Evolutionary conservation across 805 yeast genomes (phyloP).

Genomic region (Saccharomycopsis fodiens): DNA sequence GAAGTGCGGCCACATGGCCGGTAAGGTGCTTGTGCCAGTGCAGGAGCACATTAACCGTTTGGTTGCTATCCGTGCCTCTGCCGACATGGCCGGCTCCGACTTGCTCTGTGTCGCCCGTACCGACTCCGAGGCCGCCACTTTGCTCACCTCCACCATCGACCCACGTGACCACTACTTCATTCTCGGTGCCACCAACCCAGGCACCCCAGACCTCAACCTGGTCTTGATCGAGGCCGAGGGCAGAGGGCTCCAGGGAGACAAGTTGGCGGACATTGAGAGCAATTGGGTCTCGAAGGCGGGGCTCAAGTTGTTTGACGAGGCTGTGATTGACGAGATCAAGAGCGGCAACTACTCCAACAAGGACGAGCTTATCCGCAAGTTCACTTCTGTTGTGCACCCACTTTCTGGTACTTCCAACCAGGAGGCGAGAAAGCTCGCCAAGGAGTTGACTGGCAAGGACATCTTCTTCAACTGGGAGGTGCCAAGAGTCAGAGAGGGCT

Average conservation of each 20-base stretch:
- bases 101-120: constrained; percentile 89
- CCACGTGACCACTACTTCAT: constrained; percentile 90
- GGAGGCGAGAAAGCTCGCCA: constrained; percentile 74
- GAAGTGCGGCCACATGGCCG: constrained; percentile 99
- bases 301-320: constrained; percentile 82
- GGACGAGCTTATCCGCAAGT: constrained; percentile 53
- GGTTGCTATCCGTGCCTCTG: constrained; percentile 89
- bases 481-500: constrained; percentile 93
- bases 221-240: constrained; percentile 78
- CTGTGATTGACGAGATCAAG: constrained; percentile 76
- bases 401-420: constrained; percentile 65
- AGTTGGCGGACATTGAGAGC: constrained; percentile 64
- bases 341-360: constrained; percentile 52
- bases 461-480: constrained; percentile 91
- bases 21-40: constrained; percentile 93
- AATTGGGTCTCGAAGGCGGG: constrained; percentile 82
- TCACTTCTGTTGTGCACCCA: constrained; percentile 65
- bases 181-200: constrained; percentile 85
- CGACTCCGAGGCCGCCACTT: constrained; percentile 96
- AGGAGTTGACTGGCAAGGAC: constrained; percentile 69
- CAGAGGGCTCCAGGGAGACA: constrained; percentile 63
- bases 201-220: constrained; percentile 62
- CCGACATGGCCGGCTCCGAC: constrained; percentile 86
- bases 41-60: constrained; percentile 95
- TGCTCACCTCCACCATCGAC: constrained; percentile 89